These are phyloP conservation scores for Sarcodon sp. DNA, from an alignment of 768 basidiomycete genomes.

Conservation along the genomic window DNA sequence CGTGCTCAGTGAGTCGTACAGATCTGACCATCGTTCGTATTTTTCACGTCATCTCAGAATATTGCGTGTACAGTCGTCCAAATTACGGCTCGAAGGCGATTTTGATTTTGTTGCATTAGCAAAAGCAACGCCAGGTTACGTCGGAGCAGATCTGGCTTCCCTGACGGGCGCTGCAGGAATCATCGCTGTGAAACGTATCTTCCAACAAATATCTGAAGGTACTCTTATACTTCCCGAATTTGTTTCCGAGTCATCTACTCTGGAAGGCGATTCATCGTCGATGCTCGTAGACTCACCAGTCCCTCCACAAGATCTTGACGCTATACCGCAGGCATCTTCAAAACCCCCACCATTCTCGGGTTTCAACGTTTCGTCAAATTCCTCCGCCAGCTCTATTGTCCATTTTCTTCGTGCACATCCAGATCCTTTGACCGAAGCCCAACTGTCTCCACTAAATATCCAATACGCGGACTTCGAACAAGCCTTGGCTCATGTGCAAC, in stretches of 20 bases:
- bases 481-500: conserved; percentile 85
- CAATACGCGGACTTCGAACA: conserved; percentile 66
- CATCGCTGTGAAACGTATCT: conserved; percentile 93
- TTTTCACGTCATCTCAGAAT: conserved; percentile 41
- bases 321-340: conserved; percentile 3
- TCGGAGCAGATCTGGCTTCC: conserved; percentile 88
- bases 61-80: conserved; percentile 71
- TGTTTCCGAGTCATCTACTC: conserved; percentile 6
- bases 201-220: conserved; percentile 54
- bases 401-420: conserved; percentile 87
- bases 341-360: conserved; percentile 20
- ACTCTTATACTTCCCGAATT: conserved; percentile 40
- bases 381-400: conserved; percentile 59
- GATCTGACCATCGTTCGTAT: background rate
- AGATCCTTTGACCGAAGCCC: conserved; percentile 57
- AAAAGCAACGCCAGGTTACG: conserved; percentile 93
- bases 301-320: background rate
- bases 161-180: conserved; percentile 90
- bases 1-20: conserved; percentile 61
- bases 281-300: conserved; percentile 25
- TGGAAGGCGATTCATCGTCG: conserved; percentile 11
- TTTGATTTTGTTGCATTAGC: conserved; percentile 81
- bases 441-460: conserved; percentile 75
- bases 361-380: conserved; percentile 21
- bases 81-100: conserved; percentile 74